A percentile compares a stretch with the other conserved stretches of the same genome.
These are phyloP conservation scores for Aegilops speltoides DNA, from an alignment of 176 grass and related monocot species.

Conservation along the genomic window DNA sequence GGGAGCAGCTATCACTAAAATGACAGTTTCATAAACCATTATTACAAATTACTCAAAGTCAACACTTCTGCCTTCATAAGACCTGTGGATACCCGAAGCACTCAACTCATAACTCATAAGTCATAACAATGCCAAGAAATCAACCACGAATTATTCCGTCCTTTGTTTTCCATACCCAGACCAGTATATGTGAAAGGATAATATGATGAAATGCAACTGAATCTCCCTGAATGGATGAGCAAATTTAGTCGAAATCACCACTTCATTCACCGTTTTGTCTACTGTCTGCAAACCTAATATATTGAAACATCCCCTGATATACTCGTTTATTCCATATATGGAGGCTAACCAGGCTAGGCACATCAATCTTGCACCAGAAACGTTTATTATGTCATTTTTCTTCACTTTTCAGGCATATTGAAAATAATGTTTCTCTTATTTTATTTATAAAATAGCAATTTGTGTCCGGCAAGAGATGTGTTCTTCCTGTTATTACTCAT, in stretches of 20 bases:
- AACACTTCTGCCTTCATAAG: not conserved
- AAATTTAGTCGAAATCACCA: not conserved
- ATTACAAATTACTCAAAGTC: not conserved
- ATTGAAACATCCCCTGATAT: not conserved
- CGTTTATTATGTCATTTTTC: not conserved
- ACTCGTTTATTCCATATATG: not conserved
- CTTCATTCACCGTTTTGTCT: too few relatives aligned
- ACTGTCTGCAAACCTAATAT: not conserved
- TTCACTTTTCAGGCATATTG: not conserved
- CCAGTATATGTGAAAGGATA: not conserved
- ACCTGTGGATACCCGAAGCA: not conserved
- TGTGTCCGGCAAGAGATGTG: not conserved
- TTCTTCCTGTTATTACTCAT: not conserved
- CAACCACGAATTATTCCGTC: not conserved
- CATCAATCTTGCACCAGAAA: not conserved
- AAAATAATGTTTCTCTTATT: not conserved
- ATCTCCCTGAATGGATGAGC: not conserved
- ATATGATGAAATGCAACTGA: not conserved
- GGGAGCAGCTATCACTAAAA: not conserved
- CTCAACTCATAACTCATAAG: not conserved
- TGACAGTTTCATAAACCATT: not conserved
- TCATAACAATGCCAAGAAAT: not conserved
- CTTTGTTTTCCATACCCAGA: not conserved
- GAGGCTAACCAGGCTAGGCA: not conserved
- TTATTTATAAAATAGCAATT: not conserved